Percentiles rank a stretch among this genome's conserved stretches.
phyloP scores from a whole-genome alignment of 176 grass and related monocot species.

The Echinochloa phyllopogon region DNA sequence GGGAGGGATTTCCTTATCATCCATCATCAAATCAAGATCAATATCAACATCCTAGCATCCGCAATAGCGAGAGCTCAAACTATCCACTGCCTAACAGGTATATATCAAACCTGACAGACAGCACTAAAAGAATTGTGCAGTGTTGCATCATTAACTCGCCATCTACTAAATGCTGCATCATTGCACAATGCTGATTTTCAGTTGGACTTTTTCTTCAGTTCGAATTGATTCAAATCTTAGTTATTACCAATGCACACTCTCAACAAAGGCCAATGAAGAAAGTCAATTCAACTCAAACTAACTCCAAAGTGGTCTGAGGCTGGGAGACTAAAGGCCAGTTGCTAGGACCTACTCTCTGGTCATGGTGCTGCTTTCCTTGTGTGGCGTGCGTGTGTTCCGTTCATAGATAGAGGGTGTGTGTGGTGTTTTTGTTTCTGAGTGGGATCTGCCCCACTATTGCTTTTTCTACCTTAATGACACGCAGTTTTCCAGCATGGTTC shows the following conservation, averaged over 20 bases:
- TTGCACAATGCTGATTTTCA: not conserved
- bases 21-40: slow-evolving; percentile 4
- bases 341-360: too few relatives aligned
- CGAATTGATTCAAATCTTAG: slow-evolving; percentile 12
- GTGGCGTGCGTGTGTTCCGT: too few relatives aligned
- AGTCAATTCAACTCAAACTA: not conserved
- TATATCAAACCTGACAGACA: slow-evolving; percentile 10
- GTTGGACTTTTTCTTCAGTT: not conserved
- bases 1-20: slow-evolving; percentile 37
- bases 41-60: slow-evolving; percentile 28
- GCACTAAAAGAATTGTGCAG: not conserved
- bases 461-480: too few relatives aligned
- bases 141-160: not conserved
- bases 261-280: slow-evolving; percentile 10
- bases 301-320: too few relatives aligned
- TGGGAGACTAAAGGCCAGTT: too few relatives aligned
- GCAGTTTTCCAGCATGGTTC: too few relatives aligned
- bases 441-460: too few relatives aligned
- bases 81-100: slow-evolving; percentile 13
- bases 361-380: too few relatives aligned
- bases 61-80: slow-evolving; percentile 22
- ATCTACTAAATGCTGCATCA: not conserved
- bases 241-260: not conserved
- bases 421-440: too few relatives aligned
- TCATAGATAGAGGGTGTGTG: too few relatives aligned